Conservation (phyloP, 495 filamentous ascomycete species). For the Penicillium waksmanii region DNA sequence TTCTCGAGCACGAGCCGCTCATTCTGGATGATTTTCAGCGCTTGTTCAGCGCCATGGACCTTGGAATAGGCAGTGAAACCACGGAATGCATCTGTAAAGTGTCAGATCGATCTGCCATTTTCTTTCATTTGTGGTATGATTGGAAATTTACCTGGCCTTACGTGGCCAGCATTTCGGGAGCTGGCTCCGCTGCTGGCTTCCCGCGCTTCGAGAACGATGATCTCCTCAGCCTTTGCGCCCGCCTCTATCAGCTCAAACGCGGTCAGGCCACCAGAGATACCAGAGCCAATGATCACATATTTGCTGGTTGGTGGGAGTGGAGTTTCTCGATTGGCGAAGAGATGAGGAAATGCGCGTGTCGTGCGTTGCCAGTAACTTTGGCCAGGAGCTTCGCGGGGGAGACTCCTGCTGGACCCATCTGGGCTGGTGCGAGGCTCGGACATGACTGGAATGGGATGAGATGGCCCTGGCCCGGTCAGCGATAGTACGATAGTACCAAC, state of each 20-base stretch:
- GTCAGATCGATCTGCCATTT: background rate
- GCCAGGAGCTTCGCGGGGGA: constrained; percentile 29
- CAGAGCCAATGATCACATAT: constrained; percentile 37
- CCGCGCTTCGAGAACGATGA: constrained; percentile 37
- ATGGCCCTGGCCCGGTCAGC: no score
- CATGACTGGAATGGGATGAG: background rate
- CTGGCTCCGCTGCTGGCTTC: constrained; percentile 37
- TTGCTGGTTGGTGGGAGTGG: constrained; percentile 17
- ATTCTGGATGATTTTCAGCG: constrained; percentile 33
- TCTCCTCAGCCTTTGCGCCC: constrained; percentile 27
- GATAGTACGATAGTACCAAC: no score
- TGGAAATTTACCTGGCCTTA: constrained; percentile 31
- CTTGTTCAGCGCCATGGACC: constrained; percentile 36
- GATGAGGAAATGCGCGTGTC: constrained; percentile 30
- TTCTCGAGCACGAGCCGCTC: constrained; percentile 33
- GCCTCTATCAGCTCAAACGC: constrained; percentile 32
- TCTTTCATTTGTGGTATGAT: background rate
- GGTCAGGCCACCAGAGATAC: constrained; percentile 32
- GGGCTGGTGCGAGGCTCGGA: background rate
- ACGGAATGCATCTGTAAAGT: constrained; percentile 32
- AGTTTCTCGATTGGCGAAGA: constrained; percentile 23
- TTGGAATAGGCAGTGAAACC: constrained; percentile 37
- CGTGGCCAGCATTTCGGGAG: constrained; percentile 38
- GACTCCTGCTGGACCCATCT: constrained; percentile 24
- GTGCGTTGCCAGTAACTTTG: constrained; percentile 42